These are phyloP conservation scores for Dactylellina leptospora DNA, from an alignment of 2,329 filamentous ascomycete genomes.

Conservation along the genomic window DNA sequence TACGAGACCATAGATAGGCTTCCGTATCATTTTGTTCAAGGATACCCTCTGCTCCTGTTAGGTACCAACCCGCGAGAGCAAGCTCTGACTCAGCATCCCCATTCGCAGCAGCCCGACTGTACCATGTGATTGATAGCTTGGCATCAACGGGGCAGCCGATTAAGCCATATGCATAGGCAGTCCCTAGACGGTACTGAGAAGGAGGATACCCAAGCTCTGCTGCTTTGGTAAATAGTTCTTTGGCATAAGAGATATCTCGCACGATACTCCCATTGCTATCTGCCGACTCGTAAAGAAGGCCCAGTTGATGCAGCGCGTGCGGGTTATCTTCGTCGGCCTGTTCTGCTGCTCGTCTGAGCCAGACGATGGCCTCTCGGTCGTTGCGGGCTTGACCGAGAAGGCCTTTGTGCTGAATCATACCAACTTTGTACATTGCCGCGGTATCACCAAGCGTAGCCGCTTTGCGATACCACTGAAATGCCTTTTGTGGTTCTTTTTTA, in stretches of 20 bases:
- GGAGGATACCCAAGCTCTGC: constrained; percentile 93
- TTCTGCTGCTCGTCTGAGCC: constrained; percentile 93
- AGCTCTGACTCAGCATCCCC: constrained; percentile 93
- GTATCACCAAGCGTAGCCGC: constrained; percentile 89
- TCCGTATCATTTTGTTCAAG: constrained; percentile 92
- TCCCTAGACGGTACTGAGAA: constrained; percentile 87
- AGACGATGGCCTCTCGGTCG: constrained; percentile 83
- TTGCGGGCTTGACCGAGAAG: constrained; percentile 86
- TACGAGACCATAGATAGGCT: constrained; percentile 95
- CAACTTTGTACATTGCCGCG: constrained; percentile 97
- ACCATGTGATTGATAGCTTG: constrained; percentile 88
- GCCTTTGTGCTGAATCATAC: constrained; percentile 93
- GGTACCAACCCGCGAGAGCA: constrained; percentile 87
- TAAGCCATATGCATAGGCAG: constrained; percentile 86
- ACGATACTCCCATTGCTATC: constrained; percentile 71
- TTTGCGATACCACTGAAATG: constrained; percentile 97
- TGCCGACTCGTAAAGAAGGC: constrained; percentile 70
- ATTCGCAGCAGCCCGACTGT: constrained; percentile 87
- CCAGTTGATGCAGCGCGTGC: constrained; percentile 91
- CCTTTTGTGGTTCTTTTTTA: constrained; percentile 86
- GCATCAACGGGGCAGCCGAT: constrained; percentile 85
- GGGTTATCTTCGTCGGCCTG: constrained; percentile 88
- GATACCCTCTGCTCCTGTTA: constrained; percentile 88
- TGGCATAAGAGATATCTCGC: constrained; percentile 81
- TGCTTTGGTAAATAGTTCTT: constrained; percentile 83